Evolutionary conservation across 768 basidiomycete genomes (phyloP), one percentile per base, ranked within the genome.

Genomic region (Trametes maxima): DNA sequence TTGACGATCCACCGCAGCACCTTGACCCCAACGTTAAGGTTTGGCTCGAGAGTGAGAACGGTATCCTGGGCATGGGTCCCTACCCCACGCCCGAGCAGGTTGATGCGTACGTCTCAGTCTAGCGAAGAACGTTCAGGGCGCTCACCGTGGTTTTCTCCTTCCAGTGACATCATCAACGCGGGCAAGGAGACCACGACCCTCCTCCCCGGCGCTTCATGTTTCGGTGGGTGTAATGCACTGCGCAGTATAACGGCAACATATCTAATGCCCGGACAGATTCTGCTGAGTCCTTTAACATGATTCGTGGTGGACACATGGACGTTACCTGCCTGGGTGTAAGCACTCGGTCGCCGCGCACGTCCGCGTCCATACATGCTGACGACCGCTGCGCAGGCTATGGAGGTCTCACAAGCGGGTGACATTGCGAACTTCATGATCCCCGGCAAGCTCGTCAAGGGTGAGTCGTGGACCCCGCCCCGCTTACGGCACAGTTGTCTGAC

Each of bases 361-460:
- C 6, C 5, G 6, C 21, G 22, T 24, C 17, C 50, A 46, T 62
- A 22, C 42, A 55, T n/a, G 52, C 46, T 54, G 45, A 42, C 11
- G 42, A 19, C 43, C 17, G 24, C 40, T 37, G n/a, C 19, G 12
- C 59, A 93, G 90, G 93, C 93, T 5, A 92, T 97, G 91, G 85
- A 97, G 81, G 94, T 97, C 45, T 93, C 92, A 2, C 87, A 92
- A 65, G 85, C 85, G 5, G 94, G 92, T 49, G 95, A 97, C 70
- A 88, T 97, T 62, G 95, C 95, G 53, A 97, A 97, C 79, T 97
- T 92, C 74, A 97, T 96, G 94, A 94, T 96, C 70, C 95, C 94
- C 11, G 92, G 93, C 12, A 95, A 96, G 78, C 82, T 93, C 71
- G 81, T 92, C 35, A 92, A 90, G 80, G 90, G 89, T 83, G 65